Base-by-base conservation (phyloP, 1,284 basidiomycete species). In the Tetrapyrgos nigripes region DNA sequence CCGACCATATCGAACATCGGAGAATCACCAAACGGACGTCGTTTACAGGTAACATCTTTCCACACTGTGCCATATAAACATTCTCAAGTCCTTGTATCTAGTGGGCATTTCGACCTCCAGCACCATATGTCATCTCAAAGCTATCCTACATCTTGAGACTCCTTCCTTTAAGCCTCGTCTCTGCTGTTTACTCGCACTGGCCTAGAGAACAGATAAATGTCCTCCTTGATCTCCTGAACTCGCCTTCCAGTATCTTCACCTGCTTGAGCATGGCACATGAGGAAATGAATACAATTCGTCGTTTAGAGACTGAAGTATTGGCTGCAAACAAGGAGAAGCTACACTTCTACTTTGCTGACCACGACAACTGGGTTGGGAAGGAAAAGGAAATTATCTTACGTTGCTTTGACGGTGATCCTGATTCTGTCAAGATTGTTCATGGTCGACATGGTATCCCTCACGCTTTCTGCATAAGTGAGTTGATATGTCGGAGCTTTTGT, bases 391-490 rank as follows among this genome's bases (percentile, higher is more conserved):
- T 59, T 1, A 71, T 88, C 21, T 53, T 85, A 23, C 62, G 62
- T 11, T 68, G 66, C 4, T 71, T 85, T 58, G 65, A 73, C 27
- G 68, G 69, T 5, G 70, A 78, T 11, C 60, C 62, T 14, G 67
- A 68, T 9, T 68, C 71, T 6, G 63, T 70, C 14, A 77, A 71
- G 58, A 67, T 86, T 21, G 73, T 81, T 11, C 77, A 81, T 62
- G 82, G 78, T 0, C 66, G 69, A 11, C 64, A 68, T 8, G 78
- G 76, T 35, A 76, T 88, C 50, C 86, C 83, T 4, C 88, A 89
- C 65, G 81, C 84, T 4, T 89, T 88, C 66, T 88, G 85, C 63
- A 84, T 89, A 50, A 82, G 85, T 88, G 65, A 63, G 82, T 71
- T 19, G 26, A 29, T 24, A 37, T n/a, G n/a, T n/a, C n/a, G n/a